phyloP scores from a whole-genome alignment of 495 filamentous ascomycete genomes.

The Podospora comata region DNA sequence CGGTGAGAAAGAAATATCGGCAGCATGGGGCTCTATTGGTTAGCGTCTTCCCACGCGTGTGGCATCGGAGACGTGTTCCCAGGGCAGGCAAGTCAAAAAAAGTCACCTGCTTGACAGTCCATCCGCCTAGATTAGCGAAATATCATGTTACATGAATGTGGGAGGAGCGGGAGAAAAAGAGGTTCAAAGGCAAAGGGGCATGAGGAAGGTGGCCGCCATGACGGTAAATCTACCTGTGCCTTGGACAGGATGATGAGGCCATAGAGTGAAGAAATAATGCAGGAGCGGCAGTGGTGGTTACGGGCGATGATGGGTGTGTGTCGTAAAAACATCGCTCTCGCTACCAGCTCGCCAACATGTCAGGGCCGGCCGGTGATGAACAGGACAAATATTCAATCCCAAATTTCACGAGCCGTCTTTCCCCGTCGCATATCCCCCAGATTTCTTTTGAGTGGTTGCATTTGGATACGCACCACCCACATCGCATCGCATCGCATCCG shows the following conservation, averaged over 20 bases:
- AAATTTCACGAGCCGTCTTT: constrained; percentile 11
- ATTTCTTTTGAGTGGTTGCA: neutral
- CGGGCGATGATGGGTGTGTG: neutral
- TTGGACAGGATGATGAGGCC: neutral
- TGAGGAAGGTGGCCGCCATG: neutral
- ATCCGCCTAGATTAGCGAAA: neutral
- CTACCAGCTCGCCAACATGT: neutral
- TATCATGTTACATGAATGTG: neutral
- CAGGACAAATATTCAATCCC: neutral
- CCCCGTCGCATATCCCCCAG: constrained; percentile 3
- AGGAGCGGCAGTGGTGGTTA: neutral
- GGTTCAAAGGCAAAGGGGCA: neutral
- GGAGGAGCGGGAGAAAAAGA: neutral
- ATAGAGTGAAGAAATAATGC: neutral
- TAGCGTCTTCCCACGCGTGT: neutral
- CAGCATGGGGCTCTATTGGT: neutral
- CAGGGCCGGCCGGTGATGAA: neutral
- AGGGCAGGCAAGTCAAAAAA: neutral
- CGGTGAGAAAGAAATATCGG: neutral
- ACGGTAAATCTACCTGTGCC: neutral
- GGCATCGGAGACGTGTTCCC: neutral
- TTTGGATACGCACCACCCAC: neutral
- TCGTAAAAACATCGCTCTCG: neutral
- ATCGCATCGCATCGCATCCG: neutral
- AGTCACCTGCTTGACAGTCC: neutral